Evolutionary conservation across 2,329 filamentous ascomycete species (phyloP), one percentile per base, ranked within the genome.

Genomic region (Metarhizium sp.): DNA sequence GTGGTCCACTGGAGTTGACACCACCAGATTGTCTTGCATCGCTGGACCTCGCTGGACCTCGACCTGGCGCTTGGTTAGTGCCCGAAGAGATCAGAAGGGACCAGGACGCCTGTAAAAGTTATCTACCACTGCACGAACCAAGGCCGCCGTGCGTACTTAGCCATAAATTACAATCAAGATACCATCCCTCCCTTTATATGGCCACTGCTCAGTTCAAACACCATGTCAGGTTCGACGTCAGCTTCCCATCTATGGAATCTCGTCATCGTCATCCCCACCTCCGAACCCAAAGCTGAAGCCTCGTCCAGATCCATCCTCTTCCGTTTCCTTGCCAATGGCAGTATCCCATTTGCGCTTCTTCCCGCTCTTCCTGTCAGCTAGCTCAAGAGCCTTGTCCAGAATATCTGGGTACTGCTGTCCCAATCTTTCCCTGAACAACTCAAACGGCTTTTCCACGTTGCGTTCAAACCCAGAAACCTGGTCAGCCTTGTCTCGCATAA

Each of bases 311-410:
- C 51, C 66, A 61, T 61, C 64, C 50, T 65, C 56, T 51, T 73
- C 66, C 55, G 70, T 69, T 53, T 73, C 62, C 16, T 59, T 61
- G 29, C 69, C 67, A 11, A 90, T 86, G 32, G 90, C 80, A 56
- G 86, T 80, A 66, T 95, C 89, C 92, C 92, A 97, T 64, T 87
- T 95, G 52, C 90, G 81, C 73, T 92, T 94, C 68, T 80, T 90
- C 4, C 78, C 79, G 20, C 71, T 75, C 65, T 78, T 85, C 62
- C 76, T 82, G 57, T 87, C 84, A 54, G 91, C 66, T 63, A 88
- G 80, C 18, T 76, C 73, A 50, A 91, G 66, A 0, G 84, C 87
- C 58, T 82, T 77, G 47, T 84, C 76, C 29, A 92, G 71, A n/a
- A 91, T 66, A 0, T 84, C 80, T 0, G 90, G 86, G 61, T 89